A percentile compares a stretch with the other conserved stretches of the same genome.
phyloP scores from a whole-genome alignment of 306 rosid genomes.

The Boehmeria nivea region DNA sequence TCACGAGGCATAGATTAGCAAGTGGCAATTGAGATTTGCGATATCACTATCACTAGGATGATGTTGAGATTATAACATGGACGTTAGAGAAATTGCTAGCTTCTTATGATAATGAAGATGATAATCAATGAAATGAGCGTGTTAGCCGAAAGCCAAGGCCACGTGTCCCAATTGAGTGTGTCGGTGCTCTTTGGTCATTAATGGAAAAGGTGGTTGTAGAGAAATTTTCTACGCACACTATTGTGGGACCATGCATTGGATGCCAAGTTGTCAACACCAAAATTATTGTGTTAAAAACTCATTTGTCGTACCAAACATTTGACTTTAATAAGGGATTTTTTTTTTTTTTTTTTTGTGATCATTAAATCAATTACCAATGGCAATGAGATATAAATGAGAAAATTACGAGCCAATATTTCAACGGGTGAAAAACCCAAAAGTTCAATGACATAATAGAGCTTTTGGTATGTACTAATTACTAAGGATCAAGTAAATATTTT shows the following conservation, averaged over 20 bases:
- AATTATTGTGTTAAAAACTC: too few relatives aligned
- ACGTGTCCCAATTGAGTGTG: not conserved
- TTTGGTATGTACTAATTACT: not conserved
- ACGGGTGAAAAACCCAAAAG: not conserved
- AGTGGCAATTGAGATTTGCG: too few relatives aligned
- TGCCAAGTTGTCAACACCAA: too few relatives aligned
- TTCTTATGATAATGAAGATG: not conserved
- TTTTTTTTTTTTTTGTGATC: too few relatives aligned
- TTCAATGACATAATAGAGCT: not conserved
- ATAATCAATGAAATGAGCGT: not conserved
- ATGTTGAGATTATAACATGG: not conserved
- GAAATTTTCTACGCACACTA: not conserved
- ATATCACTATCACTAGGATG: not conserved
- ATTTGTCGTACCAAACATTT: too few relatives aligned
- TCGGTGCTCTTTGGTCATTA: not conserved
- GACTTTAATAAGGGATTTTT: too few relatives aligned
- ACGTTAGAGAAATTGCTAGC: not conserved
- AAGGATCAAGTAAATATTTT: slow-evolving; percentile 1
- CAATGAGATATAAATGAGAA: too few relatives aligned
- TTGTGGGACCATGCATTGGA: slow-evolving; percentile 24
- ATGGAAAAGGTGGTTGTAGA: not conserved
- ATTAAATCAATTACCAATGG: too few relatives aligned
- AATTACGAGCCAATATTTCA: too few relatives aligned
- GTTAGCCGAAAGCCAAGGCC: not conserved
- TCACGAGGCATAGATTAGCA: too few relatives aligned